Base-by-base conservation (phyloP, 2,329 filamentous ascomycete species). In the Fusarium bulbicola region DNA sequence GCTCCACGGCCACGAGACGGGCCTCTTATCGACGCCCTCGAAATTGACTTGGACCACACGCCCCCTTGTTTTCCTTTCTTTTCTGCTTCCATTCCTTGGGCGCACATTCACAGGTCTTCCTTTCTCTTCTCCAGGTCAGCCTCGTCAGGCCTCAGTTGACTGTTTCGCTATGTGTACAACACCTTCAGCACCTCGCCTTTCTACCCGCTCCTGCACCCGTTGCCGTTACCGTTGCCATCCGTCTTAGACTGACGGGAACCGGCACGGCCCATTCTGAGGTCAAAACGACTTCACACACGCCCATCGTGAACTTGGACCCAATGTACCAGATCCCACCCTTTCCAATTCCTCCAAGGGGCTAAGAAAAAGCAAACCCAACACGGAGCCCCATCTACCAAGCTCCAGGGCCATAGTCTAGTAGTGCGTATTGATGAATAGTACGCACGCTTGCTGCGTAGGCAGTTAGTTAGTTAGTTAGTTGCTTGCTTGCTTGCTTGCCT, bases 251-350 rank as follows among this genome's bases (percentile, higher is more conserved):
- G 71, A 61, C 64, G 73, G 72, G 66, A 52, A 59, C 66, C 68
- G 75, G 74, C 74, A 76, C 74, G 74, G 74, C 70, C 63, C 74
- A 68, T 74, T 52, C 45, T 66, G 58, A 68, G 56, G 70, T 69
- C 68, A 63, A 63, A 56, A 54, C 66, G 72, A 56, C 59, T 72
- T 59, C 46, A 56, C 47, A 43, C 75, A 77, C 74, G 45, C 71
- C 71, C 63, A 64, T 75, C 43, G 63, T 68, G 68, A 74, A 69
- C 67, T 73, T 32, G 70, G 62, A 71, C 74, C 76, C 65, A 53
- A 75, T 78, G 76, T 72, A 73, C 68, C 63, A 77, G 66, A 77
- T 76, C 67, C 74, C 73, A 77, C 76, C 60, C 75, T 64, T 72
- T 70, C 32, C 50, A 42, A 54, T 39, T 59, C 32, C 43, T 50